A percentile compares a stretch with the other conserved stretches of the same genome.
Conservation (phyloP, 1,139 yeast genomes). For the Maudiozyma humilis region DNA sequence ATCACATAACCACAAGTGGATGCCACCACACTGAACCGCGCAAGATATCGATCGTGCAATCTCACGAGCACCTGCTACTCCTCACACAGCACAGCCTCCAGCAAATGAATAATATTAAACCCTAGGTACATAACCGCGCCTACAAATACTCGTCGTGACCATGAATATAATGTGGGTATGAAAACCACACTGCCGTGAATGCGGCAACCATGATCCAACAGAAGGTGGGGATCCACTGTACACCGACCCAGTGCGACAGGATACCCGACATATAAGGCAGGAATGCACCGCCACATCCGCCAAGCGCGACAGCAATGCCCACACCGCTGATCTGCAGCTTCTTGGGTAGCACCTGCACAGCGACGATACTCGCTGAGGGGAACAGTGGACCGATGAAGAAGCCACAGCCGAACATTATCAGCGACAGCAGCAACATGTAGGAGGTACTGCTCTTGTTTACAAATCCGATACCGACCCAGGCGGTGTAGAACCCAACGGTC, state of each 20-base stretch:
- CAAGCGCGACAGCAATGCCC: conserved; percentile 70
- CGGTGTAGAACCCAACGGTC: conserved; percentile 15
- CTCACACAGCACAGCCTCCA: too few species aligned
- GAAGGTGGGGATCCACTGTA: conserved; percentile 27
- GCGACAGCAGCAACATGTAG: conserved; percentile 28
- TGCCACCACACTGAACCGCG: too few species aligned
- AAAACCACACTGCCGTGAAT: conserved; percentile 30
- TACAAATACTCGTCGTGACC: conserved; percentile 15
- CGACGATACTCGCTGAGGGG: conserved; percentile 64
- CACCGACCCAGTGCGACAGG: conserved; percentile 29
- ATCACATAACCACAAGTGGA: too few species aligned
- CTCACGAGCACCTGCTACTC: too few species aligned
- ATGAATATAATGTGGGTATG: conserved; percentile 26
- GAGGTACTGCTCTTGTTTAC: conserved; percentile 13
- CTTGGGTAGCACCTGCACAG: conserved; percentile 55
- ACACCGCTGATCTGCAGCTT: conserved; percentile 58
- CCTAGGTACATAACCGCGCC: too few species aligned
- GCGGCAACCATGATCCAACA: conserved; percentile 23
- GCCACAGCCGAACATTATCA: conserved; percentile 48
- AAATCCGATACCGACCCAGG: conserved; percentile 23
- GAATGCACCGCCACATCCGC: conserved; percentile 74
- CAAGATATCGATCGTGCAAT: too few species aligned
- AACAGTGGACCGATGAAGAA: conserved; percentile 71
- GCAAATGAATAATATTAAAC: too few species aligned
- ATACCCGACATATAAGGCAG: conserved; percentile 58